phyloP scores from a whole-genome alignment of 1,284 basidiomycete species.

The Ustilago bromivora region DNA sequence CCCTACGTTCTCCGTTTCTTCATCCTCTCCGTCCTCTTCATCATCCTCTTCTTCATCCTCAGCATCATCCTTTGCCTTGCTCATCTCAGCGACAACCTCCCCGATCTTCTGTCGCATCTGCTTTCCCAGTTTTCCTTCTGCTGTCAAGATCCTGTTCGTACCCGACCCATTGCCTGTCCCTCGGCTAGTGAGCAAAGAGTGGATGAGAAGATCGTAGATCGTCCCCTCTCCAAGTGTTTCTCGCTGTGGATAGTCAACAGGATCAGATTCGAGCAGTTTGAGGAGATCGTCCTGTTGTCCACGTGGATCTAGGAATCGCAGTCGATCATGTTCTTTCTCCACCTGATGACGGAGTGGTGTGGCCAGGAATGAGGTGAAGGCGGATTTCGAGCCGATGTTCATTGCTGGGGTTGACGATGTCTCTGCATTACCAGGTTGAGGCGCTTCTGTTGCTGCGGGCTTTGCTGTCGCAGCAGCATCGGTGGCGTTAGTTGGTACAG shows the following conservation, averaged over 20 bases:
- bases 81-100: slow-evolving; percentile 10
- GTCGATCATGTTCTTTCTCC: slow-evolving; percentile 22
- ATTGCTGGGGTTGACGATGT: neutral
- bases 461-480: neutral
- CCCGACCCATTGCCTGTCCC: neutral
- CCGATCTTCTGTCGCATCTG: slow-evolving; percentile 5
- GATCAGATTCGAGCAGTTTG: slow-evolving; percentile 29
- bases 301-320: slow-evolving; percentile 22
- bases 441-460: neutral
- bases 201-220: slow-evolving; percentile 29
- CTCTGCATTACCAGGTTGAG: neutral
- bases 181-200: neutral
- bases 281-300: slow-evolving; percentile 26
- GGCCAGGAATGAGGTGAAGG: slow-evolving; percentile 23
- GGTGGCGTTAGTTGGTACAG: neutral
- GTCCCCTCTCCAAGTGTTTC: slow-evolving; percentile 15
- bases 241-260: slow-evolving; percentile 4
- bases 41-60: slow-evolving; percentile 34
- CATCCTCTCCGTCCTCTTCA: slow-evolving; percentile 7
- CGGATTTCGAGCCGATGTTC: slow-evolving; percentile 12
- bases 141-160: slow-evolving; percentile 15
- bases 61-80: slow-evolving; percentile 19
- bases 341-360: slow-evolving; percentile 15
- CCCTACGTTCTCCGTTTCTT: neutral
- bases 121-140: slow-evolving; percentile 19